Conservation (phyloP, 2,329 filamentous ascomycete genomes). For the Stagonosporopsis rhizophila region DNA sequence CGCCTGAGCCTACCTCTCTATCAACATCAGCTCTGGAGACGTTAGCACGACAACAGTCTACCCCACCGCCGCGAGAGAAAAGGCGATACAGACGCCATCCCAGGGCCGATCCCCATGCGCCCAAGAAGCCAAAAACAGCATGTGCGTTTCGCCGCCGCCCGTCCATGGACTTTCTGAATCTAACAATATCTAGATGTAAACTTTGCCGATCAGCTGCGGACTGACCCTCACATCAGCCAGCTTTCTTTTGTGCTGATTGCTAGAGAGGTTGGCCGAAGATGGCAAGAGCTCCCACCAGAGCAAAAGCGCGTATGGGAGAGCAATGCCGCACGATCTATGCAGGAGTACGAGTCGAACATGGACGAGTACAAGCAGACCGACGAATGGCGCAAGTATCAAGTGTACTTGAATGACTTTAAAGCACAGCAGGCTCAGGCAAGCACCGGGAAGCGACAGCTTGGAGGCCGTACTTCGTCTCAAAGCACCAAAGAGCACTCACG, state of each 20-base stretch:
- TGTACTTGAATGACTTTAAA: conserved; percentile 47
- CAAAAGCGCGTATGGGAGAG: conserved; percentile 49
- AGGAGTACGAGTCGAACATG: conserved; percentile 49
- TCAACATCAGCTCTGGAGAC: conserved; percentile 42
- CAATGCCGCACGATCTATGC: conserved; percentile 47
- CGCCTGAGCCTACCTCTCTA: conserved; percentile 31
- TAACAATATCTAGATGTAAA: conserved; percentile 44
- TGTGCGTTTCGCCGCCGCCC: conserved; percentile 34
- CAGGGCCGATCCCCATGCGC: conserved; percentile 46
- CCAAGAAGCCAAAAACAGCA: conserved; percentile 51
- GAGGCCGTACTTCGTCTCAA: conserved; percentile 35
- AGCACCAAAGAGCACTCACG: conserved; percentile 32
- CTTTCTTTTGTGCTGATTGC: conserved; percentile 51
- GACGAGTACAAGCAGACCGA: conserved; percentile 51
- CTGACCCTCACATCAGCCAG: conserved; percentile 43
- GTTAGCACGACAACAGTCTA: conserved; percentile 32
- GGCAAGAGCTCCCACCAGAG: conserved; percentile 47
- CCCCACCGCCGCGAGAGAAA: conserved; percentile 41
- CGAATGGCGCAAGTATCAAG: conserved; percentile 46
- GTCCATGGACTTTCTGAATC: neutral
- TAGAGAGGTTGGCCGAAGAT: conserved; percentile 47
- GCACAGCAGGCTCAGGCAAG: conserved; percentile 32
- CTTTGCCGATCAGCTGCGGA: conserved; percentile 50
- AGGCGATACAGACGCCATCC: conserved; percentile 49
- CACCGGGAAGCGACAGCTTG: conserved; percentile 27